These are phyloP conservation scores for Blastomyces percursus DNA, from an alignment of 2,329 filamentous ascomycete species.

Conservation along the genomic window DNA sequence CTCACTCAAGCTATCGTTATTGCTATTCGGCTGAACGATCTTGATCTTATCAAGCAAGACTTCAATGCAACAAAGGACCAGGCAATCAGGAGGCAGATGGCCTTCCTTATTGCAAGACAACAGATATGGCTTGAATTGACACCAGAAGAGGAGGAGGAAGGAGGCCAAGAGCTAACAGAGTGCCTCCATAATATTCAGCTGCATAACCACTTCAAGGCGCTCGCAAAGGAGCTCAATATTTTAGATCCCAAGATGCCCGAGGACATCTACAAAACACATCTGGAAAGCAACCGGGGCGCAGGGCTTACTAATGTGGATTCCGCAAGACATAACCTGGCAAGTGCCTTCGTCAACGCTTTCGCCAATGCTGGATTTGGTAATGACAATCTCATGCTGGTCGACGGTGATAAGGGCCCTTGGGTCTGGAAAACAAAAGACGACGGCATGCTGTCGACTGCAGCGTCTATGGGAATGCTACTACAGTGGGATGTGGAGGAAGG, in stretches of 20 bases:
- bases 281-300: constrained; percentile 87
- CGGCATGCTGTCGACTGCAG: constrained; percentile 92
- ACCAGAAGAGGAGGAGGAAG: constrained; percentile 45
- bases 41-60: constrained; percentile 67
- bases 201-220: constrained; percentile 81
- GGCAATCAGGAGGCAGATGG: constrained; percentile 81
- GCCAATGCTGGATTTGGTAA: constrained; percentile 91
- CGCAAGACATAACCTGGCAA: constrained; percentile 87
- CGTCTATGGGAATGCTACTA: constrained; percentile 81
- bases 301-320: constrained; percentile 93
- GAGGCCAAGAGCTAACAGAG: constrained; percentile 65
- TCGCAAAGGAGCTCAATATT: constrained; percentile 94
- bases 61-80: constrained; percentile 72
- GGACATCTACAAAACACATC: constrained; percentile 98
- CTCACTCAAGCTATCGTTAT: constrained; percentile 87
- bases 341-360: constrained; percentile 93
- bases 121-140: constrained; percentile 68
- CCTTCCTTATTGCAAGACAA: constrained; percentile 84
- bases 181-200: constrained; percentile 80
- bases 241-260: constrained; percentile 93
- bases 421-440: constrained; percentile 99
- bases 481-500: constrained; percentile 91
- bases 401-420: constrained; percentile 83
- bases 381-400: constrained; percentile 95
- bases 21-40: constrained; percentile 85